Evolutionary conservation across 352 stramenopile species (phyloP).

Genomic region (Globisporangium solare): DNA sequence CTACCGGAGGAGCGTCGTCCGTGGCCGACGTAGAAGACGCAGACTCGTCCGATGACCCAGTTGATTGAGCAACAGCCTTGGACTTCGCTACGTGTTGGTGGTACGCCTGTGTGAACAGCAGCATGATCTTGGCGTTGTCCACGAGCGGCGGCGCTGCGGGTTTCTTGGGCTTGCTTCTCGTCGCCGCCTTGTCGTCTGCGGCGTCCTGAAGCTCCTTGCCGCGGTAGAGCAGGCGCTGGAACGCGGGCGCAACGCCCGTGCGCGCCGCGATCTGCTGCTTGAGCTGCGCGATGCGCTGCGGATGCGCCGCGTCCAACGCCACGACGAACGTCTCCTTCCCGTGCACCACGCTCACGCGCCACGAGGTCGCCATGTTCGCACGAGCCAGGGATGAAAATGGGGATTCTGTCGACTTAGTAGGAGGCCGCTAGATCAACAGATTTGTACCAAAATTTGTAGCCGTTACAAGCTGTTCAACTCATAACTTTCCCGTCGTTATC

Average conservation of each 20-base stretch:
- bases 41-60: not conserved
- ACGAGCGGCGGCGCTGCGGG: constrained; percentile 12
- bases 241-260: constrained; percentile 32
- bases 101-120: constrained; percentile 34
- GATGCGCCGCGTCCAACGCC: constrained; percentile 16
- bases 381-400: too few species aligned
- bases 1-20: too few species aligned
- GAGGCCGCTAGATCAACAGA: too few species aligned
- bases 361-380: constrained; percentile 9
- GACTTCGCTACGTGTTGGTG: constrained; percentile 10
- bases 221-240: constrained; percentile 53
- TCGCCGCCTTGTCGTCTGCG: not conserved
- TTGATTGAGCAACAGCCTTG: not conserved
- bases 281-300: constrained; percentile 25
- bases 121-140: constrained; percentile 37
- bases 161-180: constrained; percentile 6
- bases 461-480: too few species aligned
- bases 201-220: constrained; percentile 33
- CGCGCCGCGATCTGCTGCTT: constrained; percentile 22
- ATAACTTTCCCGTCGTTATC: too few species aligned
- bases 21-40: not conserved
- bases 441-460: too few species aligned
- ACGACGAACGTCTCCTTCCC: constrained; percentile 37
- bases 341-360: constrained; percentile 40
- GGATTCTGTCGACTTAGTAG: too few species aligned